These are phyloP conservation scores for Astraeus odoratus DNA, from an alignment of 768 basidiomycete genomes.

Conservation along the genomic window DNA sequence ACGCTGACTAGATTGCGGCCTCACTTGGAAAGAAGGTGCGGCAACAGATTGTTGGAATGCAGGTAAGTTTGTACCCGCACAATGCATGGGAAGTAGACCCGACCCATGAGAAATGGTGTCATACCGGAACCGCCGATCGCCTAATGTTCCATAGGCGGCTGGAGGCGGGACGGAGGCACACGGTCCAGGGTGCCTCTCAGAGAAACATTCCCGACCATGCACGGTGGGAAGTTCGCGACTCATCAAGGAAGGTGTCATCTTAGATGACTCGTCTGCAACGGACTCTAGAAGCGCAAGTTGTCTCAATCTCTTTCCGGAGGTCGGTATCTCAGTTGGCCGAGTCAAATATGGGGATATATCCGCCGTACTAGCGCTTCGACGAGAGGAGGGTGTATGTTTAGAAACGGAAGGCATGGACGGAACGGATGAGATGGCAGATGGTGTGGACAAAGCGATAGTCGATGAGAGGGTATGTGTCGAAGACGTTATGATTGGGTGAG, in stretches of 20 bases:
- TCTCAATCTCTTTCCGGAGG: constrained; percentile 57
- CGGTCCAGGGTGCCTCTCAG: constrained; percentile 10
- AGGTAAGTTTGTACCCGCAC: constrained; percentile 5
- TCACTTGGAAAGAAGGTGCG: constrained; percentile 35
- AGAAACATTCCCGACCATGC: constrained; percentile 1
- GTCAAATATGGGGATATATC: constrained; percentile 68
- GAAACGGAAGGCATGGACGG: constrained; percentile 5
- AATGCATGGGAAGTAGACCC: constrained; percentile 4
- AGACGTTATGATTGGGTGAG: constrained; percentile 9
- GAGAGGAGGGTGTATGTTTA: constrained; percentile 21
- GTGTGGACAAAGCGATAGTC: neutral
- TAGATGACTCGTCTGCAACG: constrained; percentile 67
- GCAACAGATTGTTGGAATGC: constrained; percentile 4
- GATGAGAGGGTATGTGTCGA: neutral
- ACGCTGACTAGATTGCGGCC: constrained; percentile 43
- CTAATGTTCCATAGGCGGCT: constrained; percentile 11
- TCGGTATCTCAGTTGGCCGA: constrained; percentile 44
- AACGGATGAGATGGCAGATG: constrained; percentile 10
- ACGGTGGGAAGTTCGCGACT: constrained; percentile 18
- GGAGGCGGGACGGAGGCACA: constrained; percentile 25
- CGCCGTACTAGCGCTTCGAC: constrained; percentile 42
- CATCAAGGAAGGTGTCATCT: constrained; percentile 41
- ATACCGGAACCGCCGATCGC: constrained; percentile 27
- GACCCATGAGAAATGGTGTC: constrained; percentile 20
- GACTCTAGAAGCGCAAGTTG: constrained; percentile 67